Conservation (phyloP, 164 flowering plant species). For the Houttuynia cordata region DNA sequence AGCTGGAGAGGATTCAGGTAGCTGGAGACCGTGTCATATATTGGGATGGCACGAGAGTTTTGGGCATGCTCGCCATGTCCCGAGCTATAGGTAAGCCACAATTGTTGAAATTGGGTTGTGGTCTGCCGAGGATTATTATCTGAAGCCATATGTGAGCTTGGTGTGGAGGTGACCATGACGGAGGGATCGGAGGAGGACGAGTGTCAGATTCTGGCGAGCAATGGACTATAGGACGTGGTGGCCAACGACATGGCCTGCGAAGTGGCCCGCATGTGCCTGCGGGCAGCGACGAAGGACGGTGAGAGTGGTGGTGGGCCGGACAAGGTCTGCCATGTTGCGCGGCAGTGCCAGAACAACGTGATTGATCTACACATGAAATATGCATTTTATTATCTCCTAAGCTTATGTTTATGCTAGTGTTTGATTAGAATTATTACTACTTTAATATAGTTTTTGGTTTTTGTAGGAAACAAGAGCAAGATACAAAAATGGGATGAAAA, state of each 20-base stretch:
- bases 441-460: too few relatives aligned
- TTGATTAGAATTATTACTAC: too few relatives aligned
- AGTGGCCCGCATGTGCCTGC: slow-evolving; percentile 22
- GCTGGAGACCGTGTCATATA: slow-evolving; percentile 72
- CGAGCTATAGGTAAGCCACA: too few relatives aligned
- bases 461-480: too few relatives aligned
- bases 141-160: slow-evolving; percentile 34
- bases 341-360: slow-evolving; percentile 45
- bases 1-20: slow-evolving; percentile 56
- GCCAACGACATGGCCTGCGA: slow-evolving; percentile 31
- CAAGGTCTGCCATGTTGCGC: slow-evolving; percentile 36
- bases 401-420: too few relatives aligned
- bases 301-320: slow-evolving; percentile 33
- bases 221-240: slow-evolving; percentile 48
- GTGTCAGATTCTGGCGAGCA: slow-evolving; percentile 33
- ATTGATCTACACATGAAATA: too few relatives aligned
- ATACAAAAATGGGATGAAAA: too few relatives aligned
- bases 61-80: slow-evolving; percentile 82
- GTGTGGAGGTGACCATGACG: slow-evolving; percentile 34
- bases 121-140: slow-evolving; percentile 32
- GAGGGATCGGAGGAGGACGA: slow-evolving; percentile 19
- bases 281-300: slow-evolving; percentile 8
- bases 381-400: too few relatives aligned
- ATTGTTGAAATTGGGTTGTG: too few relatives aligned
- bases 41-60: slow-evolving; percentile 65